These are phyloP conservation scores for Turritis glabra DNA, from an alignment of 345 rosid genomes.

Conservation along the genomic window DNA sequence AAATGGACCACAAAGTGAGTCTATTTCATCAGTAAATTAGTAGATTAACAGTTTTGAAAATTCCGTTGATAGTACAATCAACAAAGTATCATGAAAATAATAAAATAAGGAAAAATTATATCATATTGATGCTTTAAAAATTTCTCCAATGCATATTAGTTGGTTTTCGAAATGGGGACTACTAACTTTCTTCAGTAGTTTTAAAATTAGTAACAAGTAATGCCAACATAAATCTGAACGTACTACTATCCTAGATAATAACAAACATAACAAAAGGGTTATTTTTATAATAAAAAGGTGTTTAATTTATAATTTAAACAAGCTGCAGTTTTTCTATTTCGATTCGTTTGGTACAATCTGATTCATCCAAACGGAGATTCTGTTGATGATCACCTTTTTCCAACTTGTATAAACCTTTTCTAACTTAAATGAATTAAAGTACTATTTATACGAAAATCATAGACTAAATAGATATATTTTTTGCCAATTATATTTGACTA, in stretches of 20 bases:
- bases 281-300: neutral
- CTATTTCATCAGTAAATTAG: neutral
- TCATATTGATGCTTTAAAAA: neutral
- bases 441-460: neutral
- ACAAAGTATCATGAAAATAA: neutral
- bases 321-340: constrained; percentile 11
- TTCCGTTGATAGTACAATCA: neutral
- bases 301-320: neutral
- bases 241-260: neutral
- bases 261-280: neutral
- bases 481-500: constrained; percentile 74
- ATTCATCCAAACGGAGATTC: constrained; percentile 32
- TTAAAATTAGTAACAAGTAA: constrained; percentile 2
- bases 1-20: neutral
- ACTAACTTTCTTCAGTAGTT: constrained; percentile 15
- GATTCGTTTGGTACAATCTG: constrained; percentile 17
- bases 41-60: neutral
- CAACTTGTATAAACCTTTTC: constrained; percentile 1
- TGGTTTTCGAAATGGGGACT: neutral
- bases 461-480: constrained; percentile 1
- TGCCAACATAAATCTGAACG: constrained; percentile 27
- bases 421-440: neutral
- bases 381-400: constrained; percentile 26
- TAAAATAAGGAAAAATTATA: neutral
- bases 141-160: neutral